phyloP scores from a whole-genome alignment of 306 rosid species.

The Luffa acutangula region DNA sequence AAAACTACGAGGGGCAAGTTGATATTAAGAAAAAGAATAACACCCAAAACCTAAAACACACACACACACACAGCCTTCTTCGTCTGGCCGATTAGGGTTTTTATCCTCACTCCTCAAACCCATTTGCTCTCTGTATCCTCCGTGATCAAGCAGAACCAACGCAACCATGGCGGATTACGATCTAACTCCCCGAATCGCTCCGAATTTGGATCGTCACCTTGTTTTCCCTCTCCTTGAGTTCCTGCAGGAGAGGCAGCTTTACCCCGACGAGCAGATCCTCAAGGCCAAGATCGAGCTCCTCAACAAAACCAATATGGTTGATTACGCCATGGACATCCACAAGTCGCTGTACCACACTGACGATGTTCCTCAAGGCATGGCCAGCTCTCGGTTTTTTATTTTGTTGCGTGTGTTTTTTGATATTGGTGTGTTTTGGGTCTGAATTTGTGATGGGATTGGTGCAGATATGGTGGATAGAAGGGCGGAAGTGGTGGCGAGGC shows the following conservation, averaged over 20 bases:
- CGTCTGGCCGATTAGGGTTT: background rate
- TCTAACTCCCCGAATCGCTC: slow-evolving; percentile 75
- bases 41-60: background rate
- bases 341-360: slow-evolving; percentile 80
- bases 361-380: slow-evolving; percentile 58
- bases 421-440: background rate
- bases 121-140: background rate
- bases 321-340: slow-evolving; percentile 90
- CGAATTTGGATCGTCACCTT: slow-evolving; percentile 69
- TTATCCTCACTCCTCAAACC: background rate
- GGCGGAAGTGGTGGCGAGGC: slow-evolving; percentile 38
- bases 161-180: slow-evolving; percentile 66
- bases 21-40: background rate
- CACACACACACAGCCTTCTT: background rate
- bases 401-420: background rate
- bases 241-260: slow-evolving; percentile 65
- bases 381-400: background rate
- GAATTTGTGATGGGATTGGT: background rate
- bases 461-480: slow-evolving; percentile 41
- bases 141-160: background rate
- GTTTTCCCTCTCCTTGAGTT: slow-evolving; percentile 85
- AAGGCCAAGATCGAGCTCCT: slow-evolving; percentile 84
- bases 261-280: slow-evolving; percentile 69
- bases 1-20: background rate
- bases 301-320: slow-evolving; percentile 91